Conservation (phyloP, 2,329 filamentous ascomycete genomes). For the Aschersonia sp. region DNA sequence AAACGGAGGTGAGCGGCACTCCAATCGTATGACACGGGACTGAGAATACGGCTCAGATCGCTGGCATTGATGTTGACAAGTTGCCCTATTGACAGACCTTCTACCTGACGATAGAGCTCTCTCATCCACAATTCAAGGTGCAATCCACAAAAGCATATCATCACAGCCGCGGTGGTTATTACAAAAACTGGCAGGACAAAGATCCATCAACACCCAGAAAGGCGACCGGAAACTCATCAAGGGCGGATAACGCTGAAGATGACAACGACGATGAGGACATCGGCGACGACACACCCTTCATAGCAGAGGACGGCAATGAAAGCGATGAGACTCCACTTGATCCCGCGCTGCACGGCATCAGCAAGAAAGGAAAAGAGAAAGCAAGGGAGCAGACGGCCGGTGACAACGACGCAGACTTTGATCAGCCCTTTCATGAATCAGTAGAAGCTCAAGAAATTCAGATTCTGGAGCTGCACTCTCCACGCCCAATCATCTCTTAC, state of each 20-base stretch:
- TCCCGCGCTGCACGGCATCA: slow-evolving; percentile 2
- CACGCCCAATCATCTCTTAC: slow-evolving; percentile 67
- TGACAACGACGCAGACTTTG: neutral
- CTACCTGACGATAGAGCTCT: slow-evolving; percentile 49
- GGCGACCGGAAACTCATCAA: slow-evolving; percentile 16
- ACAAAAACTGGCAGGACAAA: slow-evolving; percentile 24
- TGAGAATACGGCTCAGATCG: no score
- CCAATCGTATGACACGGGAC: no score
- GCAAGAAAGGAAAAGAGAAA: slow-evolving; percentile 4
- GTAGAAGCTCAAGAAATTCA: slow-evolving; percentile 40
- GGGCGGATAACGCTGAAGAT: slow-evolving; percentile 14
- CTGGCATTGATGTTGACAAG: neutral
- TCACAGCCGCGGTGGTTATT: slow-evolving; percentile 30
- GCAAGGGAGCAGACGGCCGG: slow-evolving; percentile 3
- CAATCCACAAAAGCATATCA: slow-evolving; percentile 23
- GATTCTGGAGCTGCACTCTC: slow-evolving; percentile 67
- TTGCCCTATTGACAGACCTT: slow-evolving; percentile 32
- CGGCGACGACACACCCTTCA: slow-evolving; percentile 8
- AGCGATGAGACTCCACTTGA: slow-evolving; percentile 4
- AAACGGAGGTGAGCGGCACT: slow-evolving; percentile 36
- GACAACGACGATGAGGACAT: slow-evolving; percentile 15
- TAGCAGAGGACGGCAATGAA: slow-evolving; percentile 4
- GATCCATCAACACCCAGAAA: slow-evolving; percentile 6
- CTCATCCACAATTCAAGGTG: slow-evolving; percentile 41
- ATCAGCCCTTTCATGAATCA: neutral